Evolutionary conservation across 768 basidiomycete species (phyloP).

Genomic region (Serendipita vermifera): DNA sequence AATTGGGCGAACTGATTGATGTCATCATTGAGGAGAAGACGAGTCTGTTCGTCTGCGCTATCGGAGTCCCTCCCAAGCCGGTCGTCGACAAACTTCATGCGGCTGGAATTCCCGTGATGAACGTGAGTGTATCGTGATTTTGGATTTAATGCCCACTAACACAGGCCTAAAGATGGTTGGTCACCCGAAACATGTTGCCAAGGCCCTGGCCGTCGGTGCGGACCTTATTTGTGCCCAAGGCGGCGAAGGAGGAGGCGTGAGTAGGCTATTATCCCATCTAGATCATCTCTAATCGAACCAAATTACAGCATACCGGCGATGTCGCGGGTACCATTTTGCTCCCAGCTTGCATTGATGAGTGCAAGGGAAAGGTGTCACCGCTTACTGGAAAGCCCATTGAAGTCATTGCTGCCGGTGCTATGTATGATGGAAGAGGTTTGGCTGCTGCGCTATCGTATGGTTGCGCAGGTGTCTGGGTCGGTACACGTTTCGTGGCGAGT

Average conservation of each 20-base stretch:
- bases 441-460: constrained; percentile 85
- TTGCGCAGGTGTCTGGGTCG: constrained; percentile 75
- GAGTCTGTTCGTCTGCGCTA: constrained; percentile 78
- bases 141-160: not conserved
- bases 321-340: constrained; percentile 76
- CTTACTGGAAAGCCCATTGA: constrained; percentile 74
- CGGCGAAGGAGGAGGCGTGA: constrained; percentile 72
- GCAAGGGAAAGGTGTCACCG: constrained; percentile 62
- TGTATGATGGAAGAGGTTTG: constrained; percentile 76
- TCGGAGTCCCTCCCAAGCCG: constrained; percentile 73
- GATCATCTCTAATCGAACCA: not conserved
- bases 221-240: constrained; percentile 93
- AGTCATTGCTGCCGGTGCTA: constrained; percentile 83
- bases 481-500: constrained; percentile 76
- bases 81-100: constrained; percentile 71
- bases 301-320: constrained; percentile 57
- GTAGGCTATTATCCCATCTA: constrained; percentile 4
- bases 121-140: constrained; percentile 36
- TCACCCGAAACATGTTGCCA: constrained; percentile 79
- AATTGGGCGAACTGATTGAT: constrained; percentile 68
- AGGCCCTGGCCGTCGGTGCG: constrained; percentile 71
- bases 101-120: constrained; percentile 81
- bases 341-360: constrained; percentile 77
- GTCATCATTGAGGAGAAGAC: constrained; percentile 89
- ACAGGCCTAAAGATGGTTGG: constrained; percentile 58